Percentiles rank a stretch among this genome's conserved stretches.
Conservation (phyloP, 1,284 basidiomycete species). For the Rhodofomes roseus region DNA sequence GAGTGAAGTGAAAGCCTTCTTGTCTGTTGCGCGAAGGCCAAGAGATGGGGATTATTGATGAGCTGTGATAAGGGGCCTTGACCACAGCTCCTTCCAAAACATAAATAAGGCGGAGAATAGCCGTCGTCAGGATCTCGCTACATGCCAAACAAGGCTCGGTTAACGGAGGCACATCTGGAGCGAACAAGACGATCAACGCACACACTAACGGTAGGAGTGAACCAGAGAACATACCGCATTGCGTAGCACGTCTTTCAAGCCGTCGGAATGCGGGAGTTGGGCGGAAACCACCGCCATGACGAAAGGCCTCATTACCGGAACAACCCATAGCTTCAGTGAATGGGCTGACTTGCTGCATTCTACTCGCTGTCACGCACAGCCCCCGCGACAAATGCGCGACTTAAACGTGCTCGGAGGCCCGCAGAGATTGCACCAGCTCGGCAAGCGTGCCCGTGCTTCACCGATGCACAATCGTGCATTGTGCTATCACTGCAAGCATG, state of each 20-base stretch:
- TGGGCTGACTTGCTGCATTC: not conserved
- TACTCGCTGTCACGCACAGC: slow-evolving; percentile 2
- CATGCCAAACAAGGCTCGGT: not conserved
- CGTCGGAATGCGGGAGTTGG: not conserved
- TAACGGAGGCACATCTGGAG: not conserved
- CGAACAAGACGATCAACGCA: not conserved
- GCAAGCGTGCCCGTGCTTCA: not conserved
- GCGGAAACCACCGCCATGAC: not conserved
- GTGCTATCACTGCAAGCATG: slow-evolving; percentile 1
- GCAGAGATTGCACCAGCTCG: not conserved
- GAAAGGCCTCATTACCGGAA: not conserved
- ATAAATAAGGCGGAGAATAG: not conserved
- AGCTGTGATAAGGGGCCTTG: not conserved
- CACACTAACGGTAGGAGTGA: not conserved
- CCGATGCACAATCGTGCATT: not conserved
- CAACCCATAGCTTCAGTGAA: slow-evolving; percentile 1
- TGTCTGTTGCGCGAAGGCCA: not conserved
- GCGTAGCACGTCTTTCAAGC: not conserved
- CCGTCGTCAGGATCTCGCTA: not conserved
- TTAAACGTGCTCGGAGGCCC: not conserved
- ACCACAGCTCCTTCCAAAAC: not conserved
- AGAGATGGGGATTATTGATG: not conserved
- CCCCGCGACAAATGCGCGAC: slow-evolving; percentile 1
- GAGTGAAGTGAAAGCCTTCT: not conserved
- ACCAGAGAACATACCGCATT: not conserved